Evolutionary conservation across 2,329 filamentous ascomycete genomes (phyloP), one percentile per base, ranked within the genome.

Genomic region (Exophiala calicioides): DNA sequence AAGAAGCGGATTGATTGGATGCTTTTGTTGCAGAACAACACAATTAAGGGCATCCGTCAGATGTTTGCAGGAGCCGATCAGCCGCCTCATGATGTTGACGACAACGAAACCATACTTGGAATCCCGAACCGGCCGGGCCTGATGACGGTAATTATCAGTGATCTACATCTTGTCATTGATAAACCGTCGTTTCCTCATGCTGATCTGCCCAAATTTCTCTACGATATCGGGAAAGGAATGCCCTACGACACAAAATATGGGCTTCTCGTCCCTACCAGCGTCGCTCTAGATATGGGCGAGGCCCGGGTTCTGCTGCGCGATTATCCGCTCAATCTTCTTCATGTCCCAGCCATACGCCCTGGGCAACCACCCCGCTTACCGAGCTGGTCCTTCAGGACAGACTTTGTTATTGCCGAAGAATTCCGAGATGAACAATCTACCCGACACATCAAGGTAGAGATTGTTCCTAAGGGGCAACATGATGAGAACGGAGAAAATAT

Each of bases 361-460:
- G 85, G 84, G 0, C 91, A 97, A 63, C 88, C 90, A 1, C 80
- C 85, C 4, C 81, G 87, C 45, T 68, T 90, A 23, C 84, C 88
- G n/a, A 86, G 90, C 39, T 80, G 95, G 64, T 89, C 87, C 1
- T 73, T 98, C 42, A 86, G 82, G 57, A 87, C 90, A 1, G 88
- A 98, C 62, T 96, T 98, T 64, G 90, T 98, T 4, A 85, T 98
- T 52, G 94, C 90, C 0, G 93, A 98, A 68, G 94, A 98, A 65
- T 95, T 84, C 59, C 80, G 90, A 51, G 87, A 89, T 15, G 69
- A 80, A 10, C 83, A 91, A 63, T 95, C 90, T 2, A 86, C 84
- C 2, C 80, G 91, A 26, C 81, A 86, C 58, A 86, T 94, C 40
- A 79, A 82, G 50, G 86, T 98, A 10, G 83, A 93, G 50, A 85